Conservation (phyloP, 352 stramenopile species). For the Phytopythium kandeliae region DNA sequence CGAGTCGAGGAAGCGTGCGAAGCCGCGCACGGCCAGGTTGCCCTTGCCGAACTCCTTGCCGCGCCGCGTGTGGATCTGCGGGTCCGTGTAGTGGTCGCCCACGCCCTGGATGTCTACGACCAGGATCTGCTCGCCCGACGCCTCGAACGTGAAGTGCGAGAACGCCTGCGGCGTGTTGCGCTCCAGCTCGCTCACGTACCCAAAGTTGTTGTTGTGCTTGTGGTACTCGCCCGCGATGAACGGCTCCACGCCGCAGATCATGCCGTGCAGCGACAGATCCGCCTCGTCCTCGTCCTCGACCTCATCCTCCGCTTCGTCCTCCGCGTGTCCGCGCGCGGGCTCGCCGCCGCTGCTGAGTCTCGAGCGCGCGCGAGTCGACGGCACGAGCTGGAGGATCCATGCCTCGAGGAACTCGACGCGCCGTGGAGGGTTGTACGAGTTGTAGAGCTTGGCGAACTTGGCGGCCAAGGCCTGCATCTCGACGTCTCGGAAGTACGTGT, state of each 20-base stretch:
- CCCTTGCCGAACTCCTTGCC: conserved; percentile 85
- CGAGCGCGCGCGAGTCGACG: too few species aligned
- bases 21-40: conserved; percentile 61
- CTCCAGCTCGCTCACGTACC: conserved; percentile 72
- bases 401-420: conserved; percentile 74
- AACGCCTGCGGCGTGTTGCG: conserved; percentile 87
- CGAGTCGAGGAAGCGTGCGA: conserved; percentile 66
- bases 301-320: not conserved
- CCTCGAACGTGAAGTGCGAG: conserved; percentile 91
- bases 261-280: conserved; percentile 51
- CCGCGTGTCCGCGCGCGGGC: too few species aligned
- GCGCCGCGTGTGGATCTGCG: conserved; percentile 85
- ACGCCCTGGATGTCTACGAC: conserved; percentile 96
- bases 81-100: conserved; percentile 94
- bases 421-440: conserved; percentile 73
- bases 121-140: conserved; percentile 85
- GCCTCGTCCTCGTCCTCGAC: conserved; percentile 15
- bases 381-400: conserved; percentile 70
- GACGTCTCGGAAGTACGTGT: conserved; percentile 83
- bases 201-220: conserved; percentile 85
- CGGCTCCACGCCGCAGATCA: conserved; percentile 70
- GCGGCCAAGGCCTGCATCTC: conserved; percentile 81
- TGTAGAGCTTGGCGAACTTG: conserved; percentile 78
- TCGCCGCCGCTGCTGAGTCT: not conserved
- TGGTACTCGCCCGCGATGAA: conserved; percentile 79